phyloP scores from a whole-genome alignment of 208 protist genomes.

The Leishmania arabica region DNA sequence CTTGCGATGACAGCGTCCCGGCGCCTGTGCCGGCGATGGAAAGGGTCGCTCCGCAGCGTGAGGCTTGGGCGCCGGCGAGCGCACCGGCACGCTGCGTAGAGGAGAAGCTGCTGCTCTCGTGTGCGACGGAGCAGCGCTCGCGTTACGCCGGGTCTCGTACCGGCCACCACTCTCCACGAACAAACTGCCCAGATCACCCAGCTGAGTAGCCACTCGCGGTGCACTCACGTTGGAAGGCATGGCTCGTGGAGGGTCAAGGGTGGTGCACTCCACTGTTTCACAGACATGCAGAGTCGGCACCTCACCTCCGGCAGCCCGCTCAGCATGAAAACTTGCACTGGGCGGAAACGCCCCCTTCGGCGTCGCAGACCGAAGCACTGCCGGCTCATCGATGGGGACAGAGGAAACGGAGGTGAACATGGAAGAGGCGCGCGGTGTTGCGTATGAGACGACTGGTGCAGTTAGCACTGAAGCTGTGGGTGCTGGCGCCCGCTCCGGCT shows the following conservation, averaged over 20 bases:
- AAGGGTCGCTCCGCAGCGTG: not conserved
- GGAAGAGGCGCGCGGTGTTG: not conserved
- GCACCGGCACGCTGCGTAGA: not conserved
- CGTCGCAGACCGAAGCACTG: not conserved
- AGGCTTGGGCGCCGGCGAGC: not conserved
- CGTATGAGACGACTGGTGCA: not conserved
- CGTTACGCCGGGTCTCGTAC: not conserved
- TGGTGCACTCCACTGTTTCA: not conserved
- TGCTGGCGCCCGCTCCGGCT: not conserved
- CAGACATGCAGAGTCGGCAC: not conserved
- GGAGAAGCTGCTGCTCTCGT: not conserved
- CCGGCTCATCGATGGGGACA: not conserved
- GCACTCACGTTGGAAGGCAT: not conserved
- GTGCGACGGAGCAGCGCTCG: not conserved
- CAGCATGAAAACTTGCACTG: not conserved
- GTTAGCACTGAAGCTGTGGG: not conserved
- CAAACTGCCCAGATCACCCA: slow-evolving; percentile 9
- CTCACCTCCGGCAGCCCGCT: not conserved
- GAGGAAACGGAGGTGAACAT: slow-evolving; percentile 21
- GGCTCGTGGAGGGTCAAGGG: not conserved
- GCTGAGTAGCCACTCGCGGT: not conserved
- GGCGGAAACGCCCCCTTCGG: not conserved
- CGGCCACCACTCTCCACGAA: slow-evolving; percentile 11
- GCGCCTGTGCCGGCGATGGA: not conserved
- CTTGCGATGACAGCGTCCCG: not conserved